Conservation (phyloP, 2,329 filamentous ascomycete genomes). For the Hyphodiscus sp. region DNA sequence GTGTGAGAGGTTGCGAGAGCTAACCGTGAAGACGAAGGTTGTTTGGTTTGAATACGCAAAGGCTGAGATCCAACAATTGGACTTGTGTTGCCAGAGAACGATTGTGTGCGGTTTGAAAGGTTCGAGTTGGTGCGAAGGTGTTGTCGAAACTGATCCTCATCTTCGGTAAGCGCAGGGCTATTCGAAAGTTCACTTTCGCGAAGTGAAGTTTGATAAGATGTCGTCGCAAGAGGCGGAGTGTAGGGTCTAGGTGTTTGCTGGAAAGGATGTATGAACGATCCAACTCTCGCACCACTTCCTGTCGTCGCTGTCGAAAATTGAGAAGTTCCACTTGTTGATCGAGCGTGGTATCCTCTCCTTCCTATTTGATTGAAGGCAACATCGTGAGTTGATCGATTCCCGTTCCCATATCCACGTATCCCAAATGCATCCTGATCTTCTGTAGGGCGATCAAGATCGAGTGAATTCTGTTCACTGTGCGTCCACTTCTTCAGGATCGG, state of each 20-base stretch:
- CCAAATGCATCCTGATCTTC: conserved; percentile 44
- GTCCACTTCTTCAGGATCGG: conserved; percentile 53
- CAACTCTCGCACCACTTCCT: conserved; percentile 38
- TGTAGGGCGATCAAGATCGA: conserved; percentile 55
- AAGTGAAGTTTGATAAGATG: conserved; percentile 49
- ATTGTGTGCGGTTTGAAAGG: conserved; percentile 18
- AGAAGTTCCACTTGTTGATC: conserved; percentile 49
- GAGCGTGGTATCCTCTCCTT: conserved; percentile 38
- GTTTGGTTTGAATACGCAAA: conserved; percentile 26
- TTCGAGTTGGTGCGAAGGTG: conserved; percentile 23
- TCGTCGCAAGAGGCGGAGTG: conserved; percentile 43
- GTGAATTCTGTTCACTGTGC: conserved; percentile 52
- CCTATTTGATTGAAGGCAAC: conserved; percentile 17
- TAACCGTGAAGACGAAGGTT: conserved; percentile 21
- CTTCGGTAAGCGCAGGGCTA: conserved; percentile 26
- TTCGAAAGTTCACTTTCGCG: conserved; percentile 44
- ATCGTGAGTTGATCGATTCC: conserved; percentile 25
- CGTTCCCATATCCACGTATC: conserved; percentile 28
- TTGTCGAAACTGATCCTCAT: conserved; percentile 24
- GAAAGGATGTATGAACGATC: conserved; percentile 55
- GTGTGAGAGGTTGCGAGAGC: conserved; percentile 23
- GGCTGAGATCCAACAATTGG: conserved; percentile 14
- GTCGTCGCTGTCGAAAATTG: conserved; percentile 50
- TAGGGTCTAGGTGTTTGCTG: conserved; percentile 57
- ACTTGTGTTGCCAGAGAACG: conserved; percentile 15